Evolutionary conservation across 805 yeast genomes (phyloP).

Genomic region (Candida insectalens): DNA sequence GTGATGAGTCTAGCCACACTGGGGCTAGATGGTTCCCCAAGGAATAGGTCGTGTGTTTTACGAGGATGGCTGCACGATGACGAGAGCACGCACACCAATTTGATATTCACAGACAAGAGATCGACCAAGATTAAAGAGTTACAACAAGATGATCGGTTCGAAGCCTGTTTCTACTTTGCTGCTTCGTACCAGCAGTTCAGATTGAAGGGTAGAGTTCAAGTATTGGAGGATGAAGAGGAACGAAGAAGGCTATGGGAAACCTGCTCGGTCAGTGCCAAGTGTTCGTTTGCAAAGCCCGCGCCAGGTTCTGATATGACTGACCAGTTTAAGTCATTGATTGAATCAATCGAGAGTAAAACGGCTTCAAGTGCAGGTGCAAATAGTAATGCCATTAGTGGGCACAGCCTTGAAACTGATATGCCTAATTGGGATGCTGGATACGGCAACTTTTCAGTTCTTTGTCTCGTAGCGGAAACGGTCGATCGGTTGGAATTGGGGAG

Average conservation of each 20-base stretch:
- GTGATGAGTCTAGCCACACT: slow-evolving; percentile 65
- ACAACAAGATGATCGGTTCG: slow-evolving; percentile 44
- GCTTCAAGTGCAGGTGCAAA: too few species aligned
- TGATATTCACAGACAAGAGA: slow-evolving; percentile 66
- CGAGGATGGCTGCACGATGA: slow-evolving; percentile 73
- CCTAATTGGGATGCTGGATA: too few species aligned
- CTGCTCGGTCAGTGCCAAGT: slow-evolving; percentile 49
- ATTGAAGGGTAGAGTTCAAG: slow-evolving; percentile 1
- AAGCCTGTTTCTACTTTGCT: slow-evolving; percentile 69
- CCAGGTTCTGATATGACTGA: slow-evolving; percentile 55
- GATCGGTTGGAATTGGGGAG: slow-evolving; percentile 58
- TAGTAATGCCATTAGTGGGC: too few species aligned
- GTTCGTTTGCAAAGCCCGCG: slow-evolving; percentile 61
- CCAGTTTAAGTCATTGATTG: slow-evolving; percentile 48
- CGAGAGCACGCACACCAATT: slow-evolving; percentile 52
- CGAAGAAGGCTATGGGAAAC: too few species aligned
- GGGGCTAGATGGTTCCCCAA: slow-evolving; percentile 44
- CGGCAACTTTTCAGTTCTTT: slow-evolving; percentile 60
- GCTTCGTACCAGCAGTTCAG: slow-evolving; percentile 56
- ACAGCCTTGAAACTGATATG: too few species aligned
- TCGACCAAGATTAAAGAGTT: slow-evolving; percentile 52
- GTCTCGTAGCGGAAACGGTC: slow-evolving; percentile 59
- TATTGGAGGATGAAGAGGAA: neutral
- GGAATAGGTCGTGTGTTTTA: slow-evolving; percentile 58
- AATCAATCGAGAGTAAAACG: slow-evolving; percentile 59